Evolutionary conservation across 2,329 filamentous ascomycete species (phyloP), one percentile per base, ranked within the genome.

Genomic region (Akanthomyces muscarius): DNA sequence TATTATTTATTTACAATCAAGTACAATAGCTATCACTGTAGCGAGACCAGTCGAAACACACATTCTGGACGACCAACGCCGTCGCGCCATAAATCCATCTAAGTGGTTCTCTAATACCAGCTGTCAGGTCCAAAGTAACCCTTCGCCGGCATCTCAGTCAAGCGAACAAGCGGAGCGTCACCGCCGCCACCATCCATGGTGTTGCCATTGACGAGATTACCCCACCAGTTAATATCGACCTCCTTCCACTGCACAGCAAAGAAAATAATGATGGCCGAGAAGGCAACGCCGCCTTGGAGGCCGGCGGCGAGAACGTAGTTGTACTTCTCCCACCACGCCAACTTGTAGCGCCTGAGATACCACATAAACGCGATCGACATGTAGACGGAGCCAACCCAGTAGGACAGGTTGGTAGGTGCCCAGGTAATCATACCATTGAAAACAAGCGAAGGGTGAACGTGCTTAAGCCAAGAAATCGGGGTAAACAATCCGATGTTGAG

Each of bases 301-400:
- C 73, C 76, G 0, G 77, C 76, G 1, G 75, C 75, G 0, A 80
- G 67, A 8, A 78, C 73, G 63, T 78, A 80, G 67, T 78, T 79
- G 69, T 80, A 80, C 71, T 80, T 78, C 53, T 77, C 75, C 75
- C 75, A 79, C 76, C 76, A 79, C 0, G 77, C 76, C 36, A 75
- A 65, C 41, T 73, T 70, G 64, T 75, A 71, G 25, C 74, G 67
- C 1, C 71, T 73, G 2, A 81, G 66, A 69, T 73, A 77, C 67
- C 77, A 80, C 77, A 78, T 78, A 71, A 80, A 80, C 45, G 75
- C 66, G 55, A 75, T 75, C 1, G 72, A 72, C 21, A 80, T 54
- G 30, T 77, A 75, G 48, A 80, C 69, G 5, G 75, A 76, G 0
- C 75, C 75, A 4, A 75, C 79, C 65, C 76, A 77, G 71, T 78